A percentile compares a stretch with the other conserved stretches of the same genome.
Evolutionary conservation across 805 yeast genomes (phyloP).

Genomic region (Debaryomyces tyrocola): DNA sequence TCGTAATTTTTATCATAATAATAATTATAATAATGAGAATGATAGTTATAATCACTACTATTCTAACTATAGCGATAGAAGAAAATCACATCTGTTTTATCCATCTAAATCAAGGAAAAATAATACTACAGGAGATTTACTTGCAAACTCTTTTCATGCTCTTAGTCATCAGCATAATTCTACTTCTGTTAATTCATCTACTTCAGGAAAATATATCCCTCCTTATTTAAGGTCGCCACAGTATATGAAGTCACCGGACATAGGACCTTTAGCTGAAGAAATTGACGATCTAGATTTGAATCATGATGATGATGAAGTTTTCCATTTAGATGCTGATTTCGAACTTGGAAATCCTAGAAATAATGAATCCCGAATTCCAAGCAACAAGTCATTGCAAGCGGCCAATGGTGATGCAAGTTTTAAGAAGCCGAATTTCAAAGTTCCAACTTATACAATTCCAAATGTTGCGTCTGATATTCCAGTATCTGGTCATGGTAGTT

Average conservation of each 20-base stretch:
- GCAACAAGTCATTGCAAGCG: neutral
- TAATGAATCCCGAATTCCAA: neutral
- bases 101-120: constrained; percentile 16
- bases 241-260: constrained; percentile 30
- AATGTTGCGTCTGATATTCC: neutral
- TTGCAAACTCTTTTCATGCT: constrained; percentile 2
- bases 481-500: neutral
- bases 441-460: constrained; percentile 9
- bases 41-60: constrained; percentile 5
- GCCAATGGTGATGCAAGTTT: constrained; percentile 7
- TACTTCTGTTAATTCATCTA: constrained; percentile 3
- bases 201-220: constrained; percentile 39
- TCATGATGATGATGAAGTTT: constrained; percentile 37
- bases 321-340: constrained; percentile 43
- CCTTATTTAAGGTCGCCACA: constrained; percentile 43
- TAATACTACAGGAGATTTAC: neutral
- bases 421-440: constrained; percentile 16
- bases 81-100: constrained; percentile 23
- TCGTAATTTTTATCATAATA: constrained; percentile 13
- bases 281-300: constrained; percentile 32
- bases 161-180: constrained; percentile 1
- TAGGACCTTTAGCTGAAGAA: constrained; percentile 36
- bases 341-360: constrained; percentile 9
- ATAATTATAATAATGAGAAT: constrained; percentile 10
- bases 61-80: constrained; percentile 6